Conservation (phyloP, 805 yeast genomes). For the Yarrowia hollandica region DNA sequence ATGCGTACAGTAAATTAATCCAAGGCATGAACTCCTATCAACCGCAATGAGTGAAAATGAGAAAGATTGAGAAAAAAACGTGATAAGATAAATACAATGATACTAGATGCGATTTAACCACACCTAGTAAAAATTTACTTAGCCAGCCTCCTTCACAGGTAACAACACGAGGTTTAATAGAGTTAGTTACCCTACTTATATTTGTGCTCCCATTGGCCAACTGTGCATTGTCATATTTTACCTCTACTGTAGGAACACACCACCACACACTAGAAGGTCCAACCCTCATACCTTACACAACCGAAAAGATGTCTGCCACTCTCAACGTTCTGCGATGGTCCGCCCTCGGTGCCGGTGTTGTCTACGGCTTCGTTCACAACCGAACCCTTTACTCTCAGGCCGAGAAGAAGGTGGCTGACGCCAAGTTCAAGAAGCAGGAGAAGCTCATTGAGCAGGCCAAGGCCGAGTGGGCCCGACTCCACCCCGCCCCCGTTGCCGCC, state of each 20-base stretch:
- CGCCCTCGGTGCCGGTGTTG: conserved; percentile 82
- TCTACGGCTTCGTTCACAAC: conserved; percentile 87
- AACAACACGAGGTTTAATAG: neutral
- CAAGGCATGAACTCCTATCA: neutral
- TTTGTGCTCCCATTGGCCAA: conserved; percentile 25
- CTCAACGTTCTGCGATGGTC: conserved; percentile 79
- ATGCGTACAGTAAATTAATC: neutral
- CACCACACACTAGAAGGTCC: conserved; percentile 10
- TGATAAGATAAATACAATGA: no score
- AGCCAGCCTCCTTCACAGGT: neutral
- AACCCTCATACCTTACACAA: conserved; percentile 7
- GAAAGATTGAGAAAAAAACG: no score
- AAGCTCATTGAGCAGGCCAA: conserved; percentile 85
- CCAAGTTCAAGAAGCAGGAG: conserved; percentile 62
- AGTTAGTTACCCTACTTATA: conserved; percentile 27
- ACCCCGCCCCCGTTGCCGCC: conserved; percentile 39
- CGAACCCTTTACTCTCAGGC: conserved; percentile 62
- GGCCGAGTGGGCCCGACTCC: conserved; percentile 75
- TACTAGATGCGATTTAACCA: neutral
- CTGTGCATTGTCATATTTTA: conserved; percentile 7
- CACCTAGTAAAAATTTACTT: neutral
- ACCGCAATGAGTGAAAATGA: no score
- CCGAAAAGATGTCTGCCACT: conserved; percentile 28
- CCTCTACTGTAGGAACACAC: conserved; percentile 8
- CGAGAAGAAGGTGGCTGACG: conserved; percentile 55